phyloP scores from a whole-genome alignment of 2,329 filamentous ascomycete genomes.

The Colletotrichum lini region DNA sequence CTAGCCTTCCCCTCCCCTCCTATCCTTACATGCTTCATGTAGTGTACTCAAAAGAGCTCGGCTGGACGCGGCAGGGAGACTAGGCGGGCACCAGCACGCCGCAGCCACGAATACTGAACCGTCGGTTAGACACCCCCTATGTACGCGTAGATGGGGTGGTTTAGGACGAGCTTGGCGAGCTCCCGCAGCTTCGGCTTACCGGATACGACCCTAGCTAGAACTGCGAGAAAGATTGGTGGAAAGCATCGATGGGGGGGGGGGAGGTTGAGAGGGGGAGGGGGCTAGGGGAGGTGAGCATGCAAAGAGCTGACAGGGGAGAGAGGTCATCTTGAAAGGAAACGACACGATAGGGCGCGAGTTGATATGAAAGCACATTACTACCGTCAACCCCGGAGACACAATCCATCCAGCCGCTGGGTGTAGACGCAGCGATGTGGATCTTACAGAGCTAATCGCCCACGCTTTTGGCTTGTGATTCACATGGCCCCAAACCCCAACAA shows the following conservation, averaged over 20 bases:
- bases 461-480: not conserved
- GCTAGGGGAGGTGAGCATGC: not conserved
- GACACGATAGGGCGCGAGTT: constrained; percentile 24
- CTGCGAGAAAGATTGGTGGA: constrained; percentile 31
- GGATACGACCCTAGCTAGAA: constrained; percentile 16
- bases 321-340: constrained; percentile 39
- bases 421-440: constrained; percentile 8
- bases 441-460: not conserved
- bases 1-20: not conserved
- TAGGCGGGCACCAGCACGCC: not conserved
- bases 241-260: constrained; percentile 23
- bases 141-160: not conserved
- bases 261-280: constrained; percentile 17
- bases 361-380: not conserved
- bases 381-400: too few species aligned
- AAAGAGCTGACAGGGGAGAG: not conserved
- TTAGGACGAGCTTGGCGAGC: constrained; percentile 1
- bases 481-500: constrained; percentile 4
- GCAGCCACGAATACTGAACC: not conserved
- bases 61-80: constrained; percentile 3
- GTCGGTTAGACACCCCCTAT: constrained; percentile 8
- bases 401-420: not conserved
- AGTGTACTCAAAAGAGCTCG: not conserved
- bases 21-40: not conserved
- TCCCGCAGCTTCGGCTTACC: constrained; percentile 21